phyloP scores from a whole-genome alignment of 208 protist genomes.

The Wallacemonas sp. region DNA sequence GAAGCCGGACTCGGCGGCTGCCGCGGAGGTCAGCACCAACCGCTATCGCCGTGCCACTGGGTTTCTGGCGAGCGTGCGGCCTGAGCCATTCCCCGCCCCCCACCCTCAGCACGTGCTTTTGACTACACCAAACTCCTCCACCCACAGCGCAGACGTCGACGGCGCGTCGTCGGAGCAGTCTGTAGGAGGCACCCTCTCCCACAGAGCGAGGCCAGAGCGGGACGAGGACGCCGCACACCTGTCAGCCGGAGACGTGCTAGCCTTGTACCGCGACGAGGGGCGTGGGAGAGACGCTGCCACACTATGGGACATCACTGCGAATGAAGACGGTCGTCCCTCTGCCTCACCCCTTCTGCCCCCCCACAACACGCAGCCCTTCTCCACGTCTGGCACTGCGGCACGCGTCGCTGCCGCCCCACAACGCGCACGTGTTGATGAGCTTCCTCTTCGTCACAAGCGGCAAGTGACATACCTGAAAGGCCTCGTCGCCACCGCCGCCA shows the following conservation, averaged over 20 bases:
- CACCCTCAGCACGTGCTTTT: neutral
- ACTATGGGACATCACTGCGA: no score
- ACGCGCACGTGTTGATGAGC: slow-evolving; percentile 21
- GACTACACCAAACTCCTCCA: no score
- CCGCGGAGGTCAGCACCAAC: neutral
- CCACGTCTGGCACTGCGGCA: neutral
- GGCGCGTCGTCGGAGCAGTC: neutral
- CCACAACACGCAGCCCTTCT: neutral
- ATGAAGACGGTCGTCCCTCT: no score
- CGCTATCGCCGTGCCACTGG: neutral
- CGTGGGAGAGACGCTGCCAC: no score
- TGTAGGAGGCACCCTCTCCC: neutral
- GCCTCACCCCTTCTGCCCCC: no score
- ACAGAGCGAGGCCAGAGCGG: neutral
- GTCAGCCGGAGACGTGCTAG: no score
- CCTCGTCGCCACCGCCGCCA: slow-evolving; percentile 11
- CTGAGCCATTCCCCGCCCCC: neutral
- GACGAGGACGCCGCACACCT: no score
- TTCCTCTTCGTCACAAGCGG: slow-evolving; percentile 17
- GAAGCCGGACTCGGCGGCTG: neutral
- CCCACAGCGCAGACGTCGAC: neutral
- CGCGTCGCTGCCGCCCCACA: slow-evolving; percentile 10
- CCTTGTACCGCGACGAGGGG: no score
- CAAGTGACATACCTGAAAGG: slow-evolving; percentile 31
- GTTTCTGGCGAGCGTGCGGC: slow-evolving; percentile 9